A percentile compares a stretch with the other conserved stretches of the same genome.
phyloP scores from a whole-genome alignment of 208 protist genomes.

The Entamoeba nuttalli region DNA sequence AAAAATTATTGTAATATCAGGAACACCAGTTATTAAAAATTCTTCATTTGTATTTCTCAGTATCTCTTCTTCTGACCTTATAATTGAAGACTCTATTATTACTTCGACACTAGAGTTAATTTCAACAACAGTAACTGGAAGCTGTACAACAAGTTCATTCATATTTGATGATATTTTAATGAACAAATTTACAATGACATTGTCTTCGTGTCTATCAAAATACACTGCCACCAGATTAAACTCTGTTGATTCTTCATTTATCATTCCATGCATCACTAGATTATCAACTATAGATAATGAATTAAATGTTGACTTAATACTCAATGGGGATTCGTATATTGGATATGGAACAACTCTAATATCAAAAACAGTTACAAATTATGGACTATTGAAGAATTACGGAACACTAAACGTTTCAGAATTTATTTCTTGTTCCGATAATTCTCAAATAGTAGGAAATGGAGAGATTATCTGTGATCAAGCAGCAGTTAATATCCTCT shows the following conservation, averaged over 20 bases:
- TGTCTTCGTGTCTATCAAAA: not conserved
- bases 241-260: not conserved
- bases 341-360: not conserved
- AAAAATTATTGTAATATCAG: too few species aligned
- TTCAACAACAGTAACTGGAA: not conserved
- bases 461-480: not conserved
- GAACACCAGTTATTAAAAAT: not conserved
- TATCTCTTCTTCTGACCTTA: not conserved
- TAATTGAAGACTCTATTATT: not conserved
- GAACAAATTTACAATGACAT: not conserved
- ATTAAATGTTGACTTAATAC: not conserved
- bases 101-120: not conserved
- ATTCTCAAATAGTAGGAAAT: not conserved
- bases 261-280: not conserved
- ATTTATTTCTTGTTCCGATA: not conserved
- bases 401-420: not conserved
- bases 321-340: not conserved
- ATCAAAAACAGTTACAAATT: not conserved
- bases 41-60: not conserved
- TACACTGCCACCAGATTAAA: not conserved
- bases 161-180: not conserved
- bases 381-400: not conserved
- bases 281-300: not conserved
- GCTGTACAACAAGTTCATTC: not conserved
- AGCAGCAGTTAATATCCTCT: too few species aligned